A percentile compares a stretch with the other conserved stretches of the same genome.
Conservation (phyloP, 257 asterid genomes). For the Phtheirospermum japonicum region DNA sequence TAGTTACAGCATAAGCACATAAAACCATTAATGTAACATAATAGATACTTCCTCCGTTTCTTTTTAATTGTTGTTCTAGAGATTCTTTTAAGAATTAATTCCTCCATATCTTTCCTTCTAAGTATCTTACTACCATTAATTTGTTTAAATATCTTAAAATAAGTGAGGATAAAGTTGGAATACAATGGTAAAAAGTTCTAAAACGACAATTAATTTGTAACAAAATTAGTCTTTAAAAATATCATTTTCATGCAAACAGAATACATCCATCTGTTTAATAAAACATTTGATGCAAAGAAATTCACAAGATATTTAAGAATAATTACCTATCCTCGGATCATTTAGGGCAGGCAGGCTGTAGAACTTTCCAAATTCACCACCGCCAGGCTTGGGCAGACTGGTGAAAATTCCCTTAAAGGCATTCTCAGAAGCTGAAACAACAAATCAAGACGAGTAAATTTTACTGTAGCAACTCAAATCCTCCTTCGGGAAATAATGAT, state of each 20-base stretch:
- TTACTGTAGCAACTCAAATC: conserved; percentile 17
- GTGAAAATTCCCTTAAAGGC: conserved; percentile 77
- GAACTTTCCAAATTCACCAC: conserved; percentile 92
- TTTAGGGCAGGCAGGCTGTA: conserved; percentile 85
- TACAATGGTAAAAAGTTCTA: no score
- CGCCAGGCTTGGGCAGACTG: conserved; percentile 84
- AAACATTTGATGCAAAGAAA: background rate
- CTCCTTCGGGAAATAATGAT: conserved; percentile 17
- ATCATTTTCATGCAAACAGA: conserved; percentile 10
- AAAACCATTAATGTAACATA: conserved; percentile 8
- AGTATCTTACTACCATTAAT: no score
- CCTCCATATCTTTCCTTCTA: no score
- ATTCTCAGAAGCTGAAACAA: conserved; percentile 68
- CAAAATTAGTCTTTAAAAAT: no score
- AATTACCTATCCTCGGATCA: conserved; percentile 81
- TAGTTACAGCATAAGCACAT: conserved; percentile 18
- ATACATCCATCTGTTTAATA: background rate
- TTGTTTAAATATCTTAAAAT: no score
- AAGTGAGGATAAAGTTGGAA: no score
- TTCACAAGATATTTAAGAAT: background rate
- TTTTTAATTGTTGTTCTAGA: no score
- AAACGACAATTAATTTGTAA: no score
- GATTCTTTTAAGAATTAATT: no score
- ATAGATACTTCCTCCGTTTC: no score
- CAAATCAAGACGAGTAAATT: conserved; percentile 17